Evolutionary conservation across 371 early-diverging fungal species (phyloP).

Genomic region (Apophysomyces variabilis): DNA sequence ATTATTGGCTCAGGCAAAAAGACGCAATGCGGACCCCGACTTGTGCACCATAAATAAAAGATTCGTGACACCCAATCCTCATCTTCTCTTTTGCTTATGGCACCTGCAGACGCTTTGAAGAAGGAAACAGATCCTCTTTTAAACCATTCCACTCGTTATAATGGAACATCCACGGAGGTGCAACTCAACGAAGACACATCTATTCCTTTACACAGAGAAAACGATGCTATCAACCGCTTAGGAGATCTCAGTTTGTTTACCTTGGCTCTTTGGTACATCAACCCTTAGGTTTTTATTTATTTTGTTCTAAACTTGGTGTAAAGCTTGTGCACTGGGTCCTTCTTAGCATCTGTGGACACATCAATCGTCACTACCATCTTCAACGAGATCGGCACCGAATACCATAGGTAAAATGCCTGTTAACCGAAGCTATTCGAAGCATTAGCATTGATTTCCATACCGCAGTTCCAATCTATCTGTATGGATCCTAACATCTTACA

Average conservation of each 20-base stretch:
- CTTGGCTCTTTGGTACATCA: not conserved
- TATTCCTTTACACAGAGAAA: not conserved
- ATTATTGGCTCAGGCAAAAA: too few relatives aligned
- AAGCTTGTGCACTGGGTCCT: conserved; percentile 49
- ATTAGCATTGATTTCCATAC: too few relatives aligned
- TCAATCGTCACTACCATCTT: conserved; percentile 83
- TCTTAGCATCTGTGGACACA: conserved; percentile 77
- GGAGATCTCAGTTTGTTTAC: conserved; percentile 1
- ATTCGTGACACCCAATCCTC: too few relatives aligned
- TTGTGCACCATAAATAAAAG: too few relatives aligned
- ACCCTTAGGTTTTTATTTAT: not conserved
- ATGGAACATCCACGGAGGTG: not conserved
- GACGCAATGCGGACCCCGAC: too few relatives aligned
- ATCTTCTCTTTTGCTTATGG: not conserved
- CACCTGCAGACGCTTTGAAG: not conserved
- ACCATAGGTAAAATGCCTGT: conserved; percentile 44
- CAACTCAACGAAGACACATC: not conserved
- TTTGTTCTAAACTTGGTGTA: not conserved
- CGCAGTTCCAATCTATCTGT: conserved; percentile 51
- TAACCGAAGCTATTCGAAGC: too few relatives aligned
- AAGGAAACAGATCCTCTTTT: not conserved
- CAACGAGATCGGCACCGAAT: conserved; percentile 75
- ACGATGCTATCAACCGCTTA: not conserved
- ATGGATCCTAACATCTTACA: conserved; percentile 77
- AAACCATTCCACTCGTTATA: not conserved